phyloP scores from a whole-genome alignment of 768 basidiomycete genomes.

The Omphalotus guepiniiformis region DNA sequence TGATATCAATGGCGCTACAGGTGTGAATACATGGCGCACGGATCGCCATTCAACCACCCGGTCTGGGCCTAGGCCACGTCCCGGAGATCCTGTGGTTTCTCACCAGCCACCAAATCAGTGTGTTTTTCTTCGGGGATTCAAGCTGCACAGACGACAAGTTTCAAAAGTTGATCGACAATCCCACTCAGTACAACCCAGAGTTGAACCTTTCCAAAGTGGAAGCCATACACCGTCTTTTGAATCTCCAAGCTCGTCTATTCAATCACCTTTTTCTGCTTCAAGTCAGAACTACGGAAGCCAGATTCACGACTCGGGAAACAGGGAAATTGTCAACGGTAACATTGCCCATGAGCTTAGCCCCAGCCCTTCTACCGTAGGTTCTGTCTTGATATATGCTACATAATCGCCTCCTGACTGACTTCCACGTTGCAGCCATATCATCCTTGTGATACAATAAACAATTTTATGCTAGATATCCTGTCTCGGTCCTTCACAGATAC shows the following conservation, averaged over 20 bases:
- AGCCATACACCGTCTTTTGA: too few species aligned
- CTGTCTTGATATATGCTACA: not conserved
- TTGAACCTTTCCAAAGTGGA: too few species aligned
- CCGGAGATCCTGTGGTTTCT: not conserved
- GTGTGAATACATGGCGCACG: constrained; percentile 1
- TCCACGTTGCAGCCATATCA: not conserved
- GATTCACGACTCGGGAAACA: too few species aligned
- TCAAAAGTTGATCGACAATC: not conserved
- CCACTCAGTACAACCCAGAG: not conserved
- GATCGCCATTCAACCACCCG: constrained; percentile 1
- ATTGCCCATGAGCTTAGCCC: constrained; percentile 5
- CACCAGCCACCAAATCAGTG: constrained; percentile 3
- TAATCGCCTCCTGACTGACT: not conserved
- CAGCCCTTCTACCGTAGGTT: not conserved
- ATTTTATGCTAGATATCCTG: constrained; percentile 4
- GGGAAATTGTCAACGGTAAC: too few species aligned
- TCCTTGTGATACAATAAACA: constrained; percentile 8
- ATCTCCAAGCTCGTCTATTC: too few species aligned
- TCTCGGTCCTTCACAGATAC: too few species aligned
- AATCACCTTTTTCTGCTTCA: too few species aligned
- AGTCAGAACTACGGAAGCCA: too few species aligned
- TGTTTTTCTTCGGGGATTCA: constrained; percentile 8
- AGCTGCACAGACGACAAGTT: not conserved
- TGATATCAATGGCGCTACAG: not conserved
- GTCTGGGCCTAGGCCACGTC: not conserved